Conservation (phyloP, 768 basidiomycete genomes). For the Exsudoporus frostii region DNA sequence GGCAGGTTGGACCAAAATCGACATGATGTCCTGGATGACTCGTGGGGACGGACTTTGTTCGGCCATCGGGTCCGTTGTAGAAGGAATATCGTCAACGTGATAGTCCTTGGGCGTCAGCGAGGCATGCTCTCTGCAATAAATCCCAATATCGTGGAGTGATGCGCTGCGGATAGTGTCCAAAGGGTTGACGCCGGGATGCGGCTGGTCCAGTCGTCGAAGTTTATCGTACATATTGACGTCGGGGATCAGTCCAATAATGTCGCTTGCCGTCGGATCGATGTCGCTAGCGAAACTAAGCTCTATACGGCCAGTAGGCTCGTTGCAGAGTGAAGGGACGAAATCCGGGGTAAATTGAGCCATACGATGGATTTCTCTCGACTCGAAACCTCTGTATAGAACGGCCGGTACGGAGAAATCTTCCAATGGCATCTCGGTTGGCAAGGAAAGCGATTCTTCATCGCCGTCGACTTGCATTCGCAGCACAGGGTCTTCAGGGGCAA, state of each 20-base stretch:
- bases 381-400: not conserved
- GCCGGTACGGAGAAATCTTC: not conserved
- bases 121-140: not conserved
- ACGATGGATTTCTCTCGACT: not conserved
- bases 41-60: conserved; percentile 25
- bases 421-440: not conserved
- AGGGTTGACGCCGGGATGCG: conserved; percentile 37
- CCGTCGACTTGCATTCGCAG: conserved; percentile 6
- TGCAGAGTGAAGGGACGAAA: not conserved
- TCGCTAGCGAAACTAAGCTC: conserved; percentile 8
- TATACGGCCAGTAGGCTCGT: not conserved
- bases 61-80: not conserved
- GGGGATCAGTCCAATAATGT: conserved; percentile 28
- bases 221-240: conserved; percentile 36
- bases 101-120: not conserved
- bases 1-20: conserved; percentile 24
- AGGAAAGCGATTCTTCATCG: not conserved
- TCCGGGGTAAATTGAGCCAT: not conserved
- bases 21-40: conserved; percentile 32
- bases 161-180: conserved; percentile 31
- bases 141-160: not conserved
- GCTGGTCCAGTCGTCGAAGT: conserved; percentile 14
- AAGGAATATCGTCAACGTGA: not conserved
- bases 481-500: not conserved
- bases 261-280: conserved; percentile 6